Evolutionary conservation across 2,329 filamentous ascomycete genomes (phyloP).

Genomic region (Cladophialophora exuberans): DNA sequence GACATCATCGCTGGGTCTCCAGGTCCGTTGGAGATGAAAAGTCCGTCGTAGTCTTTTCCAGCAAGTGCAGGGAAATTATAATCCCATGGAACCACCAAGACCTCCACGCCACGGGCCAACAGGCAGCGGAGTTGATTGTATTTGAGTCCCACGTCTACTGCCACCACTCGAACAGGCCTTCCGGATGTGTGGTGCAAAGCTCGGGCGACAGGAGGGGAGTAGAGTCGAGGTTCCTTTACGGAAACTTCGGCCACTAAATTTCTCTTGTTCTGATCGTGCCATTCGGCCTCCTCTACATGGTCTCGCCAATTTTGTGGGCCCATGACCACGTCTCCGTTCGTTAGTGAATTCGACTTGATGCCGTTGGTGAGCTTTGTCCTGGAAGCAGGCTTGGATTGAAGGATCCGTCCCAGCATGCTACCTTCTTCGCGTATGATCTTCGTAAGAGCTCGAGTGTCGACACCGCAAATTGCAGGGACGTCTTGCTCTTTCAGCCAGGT

Average conservation of each 20-base stretch:
- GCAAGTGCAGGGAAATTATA: slow-evolving; percentile 81
- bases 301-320: slow-evolving; percentile 51
- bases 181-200: slow-evolving; percentile 86
- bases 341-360: slow-evolving; percentile 44
- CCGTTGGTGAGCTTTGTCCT: slow-evolving; percentile 45
- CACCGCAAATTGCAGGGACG: slow-evolving; percentile 89
- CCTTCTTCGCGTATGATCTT: slow-evolving; percentile 93
- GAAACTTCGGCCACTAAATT: slow-evolving; percentile 76
- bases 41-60: slow-evolving; percentile 86
- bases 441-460: slow-evolving; percentile 91
- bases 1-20: slow-evolving; percentile 89
- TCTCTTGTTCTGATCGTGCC: slow-evolving; percentile 88
- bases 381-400: slow-evolving; percentile 64
- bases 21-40: slow-evolving; percentile 97
- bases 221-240: slow-evolving; percentile 81
- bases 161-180: slow-evolving; percentile 82
- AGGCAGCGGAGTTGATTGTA: slow-evolving; percentile 97
- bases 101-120: slow-evolving; percentile 86
- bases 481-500: slow-evolving; percentile 96
- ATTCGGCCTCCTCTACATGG: slow-evolving; percentile 79
- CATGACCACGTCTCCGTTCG: slow-evolving; percentile 35
- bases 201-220: slow-evolving; percentile 71
- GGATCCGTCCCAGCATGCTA: slow-evolving; percentile 92
- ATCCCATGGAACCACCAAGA: slow-evolving; percentile 94
- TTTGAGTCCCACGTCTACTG: slow-evolving; percentile 96